A percentile compares a stretch with the other conserved stretches of the same genome.
These are phyloP conservation scores for Ceratobasidium theobromae DNA, from an alignment of 1,284 basidiomycete species.

Conservation along the genomic window DNA sequence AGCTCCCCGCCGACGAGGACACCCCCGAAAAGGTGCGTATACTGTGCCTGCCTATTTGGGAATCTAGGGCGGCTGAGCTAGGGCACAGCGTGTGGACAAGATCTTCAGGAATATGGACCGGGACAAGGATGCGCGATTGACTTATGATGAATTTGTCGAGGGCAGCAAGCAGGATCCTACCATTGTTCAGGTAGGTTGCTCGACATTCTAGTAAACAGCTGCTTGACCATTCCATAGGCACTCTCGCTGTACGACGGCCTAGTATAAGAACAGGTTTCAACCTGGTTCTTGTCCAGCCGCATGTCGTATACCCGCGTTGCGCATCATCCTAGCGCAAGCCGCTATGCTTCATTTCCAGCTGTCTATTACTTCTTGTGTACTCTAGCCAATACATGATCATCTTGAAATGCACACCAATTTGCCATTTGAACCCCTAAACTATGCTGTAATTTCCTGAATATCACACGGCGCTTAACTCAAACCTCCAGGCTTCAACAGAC, in stretches of 20 bases:
- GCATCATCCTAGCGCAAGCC: slow-evolving; percentile 8
- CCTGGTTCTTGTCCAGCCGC: not conserved
- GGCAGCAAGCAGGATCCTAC: slow-evolving; percentile 97
- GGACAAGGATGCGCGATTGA: slow-evolving; percentile 85
- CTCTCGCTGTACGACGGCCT: slow-evolving; percentile 54
- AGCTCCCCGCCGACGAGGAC: slow-evolving; percentile 95
- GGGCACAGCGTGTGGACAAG: slow-evolving; percentile 89
- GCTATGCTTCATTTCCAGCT: not conserved
- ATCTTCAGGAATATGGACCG: slow-evolving; percentile 93
- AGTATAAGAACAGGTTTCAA: slow-evolving; percentile 42
- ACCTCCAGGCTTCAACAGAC: too few species aligned
- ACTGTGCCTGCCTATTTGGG: not conserved
- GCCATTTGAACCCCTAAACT: not conserved
- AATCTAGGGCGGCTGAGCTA: not conserved
- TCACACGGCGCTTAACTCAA: too few species aligned
- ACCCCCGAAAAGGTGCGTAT: slow-evolving; percentile 89
- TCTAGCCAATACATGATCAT: not conserved
- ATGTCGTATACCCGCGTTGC: not conserved
- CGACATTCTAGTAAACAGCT: not conserved
- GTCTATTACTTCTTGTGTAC: not conserved
- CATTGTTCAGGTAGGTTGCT: slow-evolving; percentile 80
- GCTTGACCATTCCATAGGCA: slow-evolving; percentile 42
- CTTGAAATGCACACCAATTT: too few species aligned
- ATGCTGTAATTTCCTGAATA: not conserved
- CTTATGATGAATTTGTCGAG: slow-evolving; percentile 95